Evolutionary conservation across 2,329 filamentous ascomycete species (phyloP).

Genomic region (Ophiostoma ips): DNA sequence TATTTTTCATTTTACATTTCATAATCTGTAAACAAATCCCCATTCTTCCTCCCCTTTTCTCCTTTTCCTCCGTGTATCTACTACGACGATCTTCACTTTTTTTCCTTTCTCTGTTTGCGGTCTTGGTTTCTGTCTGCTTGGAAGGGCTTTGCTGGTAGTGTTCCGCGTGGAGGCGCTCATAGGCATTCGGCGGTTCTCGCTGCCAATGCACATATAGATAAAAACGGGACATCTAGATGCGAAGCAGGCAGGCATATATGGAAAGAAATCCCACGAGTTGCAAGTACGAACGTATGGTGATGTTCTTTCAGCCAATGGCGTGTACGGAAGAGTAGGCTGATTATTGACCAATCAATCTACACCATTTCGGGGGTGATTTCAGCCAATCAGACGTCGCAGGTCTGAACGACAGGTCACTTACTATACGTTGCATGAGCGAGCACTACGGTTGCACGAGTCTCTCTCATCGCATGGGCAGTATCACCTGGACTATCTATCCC

Average conservation of each 20-base stretch:
- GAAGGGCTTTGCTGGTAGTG: background rate
- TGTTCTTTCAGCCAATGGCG: too few species aligned
- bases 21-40: slow-evolving; percentile 2
- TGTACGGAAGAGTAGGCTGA: too few species aligned
- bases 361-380: background rate
- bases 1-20: background rate
- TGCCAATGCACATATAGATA: background rate
- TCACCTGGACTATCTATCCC: too few species aligned
- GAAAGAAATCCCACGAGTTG: background rate
- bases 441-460: too few species aligned
- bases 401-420: too few species aligned
- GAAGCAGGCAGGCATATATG: background rate
- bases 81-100: background rate
- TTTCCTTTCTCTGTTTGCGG: background rate
- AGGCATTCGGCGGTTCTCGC: background rate
- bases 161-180: background rate
- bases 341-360: background rate
- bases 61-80: background rate
- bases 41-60: slow-evolving; percentile 1
- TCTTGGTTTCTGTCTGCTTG: background rate
- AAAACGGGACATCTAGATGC: background rate
- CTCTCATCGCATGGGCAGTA: too few species aligned
- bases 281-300: background rate
- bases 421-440: too few species aligned
- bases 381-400: background rate